phyloP scores from a whole-genome alignment of 495 filamentous ascomycete genomes.

The Neurospora sp. region DNA sequence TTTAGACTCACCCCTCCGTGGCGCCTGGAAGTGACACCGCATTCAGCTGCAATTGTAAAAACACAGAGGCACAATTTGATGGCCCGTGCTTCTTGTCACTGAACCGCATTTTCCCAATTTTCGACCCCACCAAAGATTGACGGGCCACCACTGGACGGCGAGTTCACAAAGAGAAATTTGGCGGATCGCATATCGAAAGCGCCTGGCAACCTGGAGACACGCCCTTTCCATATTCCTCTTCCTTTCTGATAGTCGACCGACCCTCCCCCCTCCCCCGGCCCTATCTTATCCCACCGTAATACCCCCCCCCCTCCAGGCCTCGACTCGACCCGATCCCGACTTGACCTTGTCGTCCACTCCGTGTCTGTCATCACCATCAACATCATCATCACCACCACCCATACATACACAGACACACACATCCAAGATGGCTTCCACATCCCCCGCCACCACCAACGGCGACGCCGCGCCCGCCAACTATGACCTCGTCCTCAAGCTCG shows the following conservation, averaged over 20 bases:
- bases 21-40: background rate
- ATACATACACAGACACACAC: background rate
- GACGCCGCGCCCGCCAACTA: slow-evolving; percentile 47
- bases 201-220: slow-evolving; percentile 1
- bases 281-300: background rate
- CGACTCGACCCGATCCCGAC: background rate
- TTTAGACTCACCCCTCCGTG: background rate
- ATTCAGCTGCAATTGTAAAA: background rate
- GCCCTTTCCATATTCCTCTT: background rate
- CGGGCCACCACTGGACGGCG: background rate
- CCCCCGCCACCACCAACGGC: slow-evolving; percentile 39
- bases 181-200: slow-evolving; percentile 8
- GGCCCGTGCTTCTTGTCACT: background rate
- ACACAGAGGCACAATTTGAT: background rate
- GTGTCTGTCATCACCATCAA: background rate
- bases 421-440: slow-evolving; percentile 18
- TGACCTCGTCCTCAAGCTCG: slow-evolving; percentile 79
- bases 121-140: slow-evolving; percentile 28
- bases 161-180: slow-evolving; percentile 20
- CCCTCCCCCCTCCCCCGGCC: background rate
- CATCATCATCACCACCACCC: background rate
- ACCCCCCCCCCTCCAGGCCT: background rate
- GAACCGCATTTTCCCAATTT: slow-evolving; percentile 22
- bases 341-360: background rate
- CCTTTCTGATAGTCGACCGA: background rate